Conservation (phyloP, 1,284 basidiomycete genomes). For the Irpex sp. region DNA sequence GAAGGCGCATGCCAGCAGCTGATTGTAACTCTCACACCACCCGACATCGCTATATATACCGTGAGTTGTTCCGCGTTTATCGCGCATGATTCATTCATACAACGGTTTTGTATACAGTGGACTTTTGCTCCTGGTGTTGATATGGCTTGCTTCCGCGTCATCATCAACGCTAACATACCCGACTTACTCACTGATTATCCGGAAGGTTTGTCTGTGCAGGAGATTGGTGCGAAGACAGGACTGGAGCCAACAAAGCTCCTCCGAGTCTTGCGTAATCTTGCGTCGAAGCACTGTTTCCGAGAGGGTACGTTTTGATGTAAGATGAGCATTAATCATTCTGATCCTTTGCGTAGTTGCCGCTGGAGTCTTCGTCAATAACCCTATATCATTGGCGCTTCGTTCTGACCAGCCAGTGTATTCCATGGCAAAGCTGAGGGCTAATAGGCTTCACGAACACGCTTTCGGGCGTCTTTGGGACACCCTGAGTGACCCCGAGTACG, state of each 20-base stretch:
- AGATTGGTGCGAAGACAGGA: constrained; percentile 34
- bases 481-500: constrained; percentile 5
- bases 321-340: background rate
- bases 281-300: constrained; percentile 44
- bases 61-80: background rate
- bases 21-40: constrained; percentile 1
- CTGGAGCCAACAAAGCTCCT: constrained; percentile 40
- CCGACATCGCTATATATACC: constrained; percentile 2
- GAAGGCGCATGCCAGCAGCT: constrained; percentile 6
- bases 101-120: background rate
- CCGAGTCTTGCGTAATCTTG: constrained; percentile 43
- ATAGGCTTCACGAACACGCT: constrained; percentile 3
- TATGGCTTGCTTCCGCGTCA: constrained; percentile 18
- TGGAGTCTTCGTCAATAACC: constrained; percentile 4
- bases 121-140: constrained; percentile 5
- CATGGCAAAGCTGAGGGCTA: constrained; percentile 5
- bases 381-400: background rate
- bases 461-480: constrained; percentile 4
- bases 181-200: constrained; percentile 37
- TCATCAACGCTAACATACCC: constrained; percentile 35
- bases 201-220: constrained; percentile 37
- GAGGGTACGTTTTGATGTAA: constrained; percentile 37
- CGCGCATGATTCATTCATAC: background rate
- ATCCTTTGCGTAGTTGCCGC: background rate
- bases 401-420: constrained; percentile 4